Percentiles rank a stretch among this genome's conserved stretches.
Evolutionary conservation across 2,329 filamentous ascomycete genomes (phyloP).

Genomic region (Leptodontidium sp.): DNA sequence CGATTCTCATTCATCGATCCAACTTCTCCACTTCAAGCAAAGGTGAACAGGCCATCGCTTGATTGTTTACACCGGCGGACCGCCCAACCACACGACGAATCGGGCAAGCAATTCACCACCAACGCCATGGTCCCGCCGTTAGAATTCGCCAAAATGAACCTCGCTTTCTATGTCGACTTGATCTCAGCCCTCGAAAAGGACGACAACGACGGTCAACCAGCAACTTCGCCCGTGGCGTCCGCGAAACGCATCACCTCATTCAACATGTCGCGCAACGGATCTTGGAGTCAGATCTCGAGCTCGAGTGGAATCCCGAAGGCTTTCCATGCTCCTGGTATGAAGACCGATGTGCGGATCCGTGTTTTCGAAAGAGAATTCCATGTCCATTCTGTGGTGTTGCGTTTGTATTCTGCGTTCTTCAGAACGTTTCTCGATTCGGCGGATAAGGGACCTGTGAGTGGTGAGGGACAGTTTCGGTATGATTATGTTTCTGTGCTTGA

Average conservation of each 20-base stretch:
- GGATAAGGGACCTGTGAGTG: neutral
- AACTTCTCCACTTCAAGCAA: neutral
- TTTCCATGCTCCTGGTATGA: constrained; percentile 23
- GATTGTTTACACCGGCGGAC: constrained; percentile 8
- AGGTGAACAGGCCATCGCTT: constrained; percentile 5
- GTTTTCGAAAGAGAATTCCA: constrained; percentile 32
- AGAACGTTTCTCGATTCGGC: constrained; percentile 21
- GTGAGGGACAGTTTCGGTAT: constrained; percentile 26
- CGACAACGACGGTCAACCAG: neutral
- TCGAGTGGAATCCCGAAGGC: constrained; percentile 2
- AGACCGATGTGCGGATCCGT: constrained; percentile 29
- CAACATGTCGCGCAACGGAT: constrained; percentile 14
- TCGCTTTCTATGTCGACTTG: constrained; percentile 22
- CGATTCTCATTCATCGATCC: neutral
- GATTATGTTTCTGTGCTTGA: constrained; percentile 34
- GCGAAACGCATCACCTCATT: constrained; percentile 11
- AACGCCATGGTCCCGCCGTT: constrained; percentile 1
- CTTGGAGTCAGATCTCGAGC: constrained; percentile 12
- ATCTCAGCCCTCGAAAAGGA: constrained; percentile 17
- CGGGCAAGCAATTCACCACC: constrained; percentile 15
- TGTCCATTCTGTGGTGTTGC: constrained; percentile 24
- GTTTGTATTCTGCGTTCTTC: constrained; percentile 31
- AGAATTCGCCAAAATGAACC: constrained; percentile 23
- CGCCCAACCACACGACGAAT: neutral
- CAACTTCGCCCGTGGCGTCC: constrained; percentile 11